Conservation (phyloP, 148 eudicot genomes). For the Cornus kousa region DNA sequence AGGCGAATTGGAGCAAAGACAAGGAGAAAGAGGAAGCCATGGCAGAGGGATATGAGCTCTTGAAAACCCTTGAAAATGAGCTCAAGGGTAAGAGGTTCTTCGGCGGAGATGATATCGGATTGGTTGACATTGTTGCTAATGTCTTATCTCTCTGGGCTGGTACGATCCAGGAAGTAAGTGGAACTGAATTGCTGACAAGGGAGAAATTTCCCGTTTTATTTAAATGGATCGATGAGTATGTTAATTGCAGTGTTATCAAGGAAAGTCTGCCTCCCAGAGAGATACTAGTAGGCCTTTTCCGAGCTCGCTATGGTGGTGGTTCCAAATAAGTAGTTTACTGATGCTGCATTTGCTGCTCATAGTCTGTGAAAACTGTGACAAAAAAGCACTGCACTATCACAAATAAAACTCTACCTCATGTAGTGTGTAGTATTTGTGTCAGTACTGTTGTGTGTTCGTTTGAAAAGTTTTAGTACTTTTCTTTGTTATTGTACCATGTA, state of each 20-base stretch:
- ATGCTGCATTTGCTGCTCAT: background rate
- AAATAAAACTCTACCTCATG: too few species aligned
- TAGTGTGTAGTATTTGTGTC: too few species aligned
- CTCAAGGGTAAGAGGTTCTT: slow-evolving; percentile 25
- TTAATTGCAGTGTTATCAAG: slow-evolving; percentile 19
- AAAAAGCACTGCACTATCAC: too few species aligned
- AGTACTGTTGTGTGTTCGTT: background rate
- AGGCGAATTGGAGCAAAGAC: slow-evolving; percentile 20
- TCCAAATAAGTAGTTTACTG: background rate
- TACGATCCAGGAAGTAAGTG: slow-evolving; percentile 25
- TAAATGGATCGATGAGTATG: slow-evolving; percentile 32
- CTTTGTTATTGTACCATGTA: background rate
- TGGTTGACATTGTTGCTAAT: too few species aligned
- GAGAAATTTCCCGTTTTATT: slow-evolving; percentile 34
- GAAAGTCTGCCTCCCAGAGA: slow-evolving; percentile 38
- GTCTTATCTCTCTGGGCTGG: slow-evolving; percentile 32
- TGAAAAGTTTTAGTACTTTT: background rate
- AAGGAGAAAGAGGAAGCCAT: slow-evolving; percentile 31
- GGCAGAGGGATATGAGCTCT: slow-evolving; percentile 29
- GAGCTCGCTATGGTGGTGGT: background rate
- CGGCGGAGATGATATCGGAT: slow-evolving; percentile 16
- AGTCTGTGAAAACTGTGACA: background rate
- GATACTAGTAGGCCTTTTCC: slow-evolving; percentile 5
- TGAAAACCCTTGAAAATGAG: slow-evolving; percentile 39
- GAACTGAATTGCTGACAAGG: slow-evolving; percentile 28